Evolutionary conservation across 768 basidiomycete genomes (phyloP), one percentile per base, ranked within the genome.

Genomic region (Heimioporus sp.): DNA sequence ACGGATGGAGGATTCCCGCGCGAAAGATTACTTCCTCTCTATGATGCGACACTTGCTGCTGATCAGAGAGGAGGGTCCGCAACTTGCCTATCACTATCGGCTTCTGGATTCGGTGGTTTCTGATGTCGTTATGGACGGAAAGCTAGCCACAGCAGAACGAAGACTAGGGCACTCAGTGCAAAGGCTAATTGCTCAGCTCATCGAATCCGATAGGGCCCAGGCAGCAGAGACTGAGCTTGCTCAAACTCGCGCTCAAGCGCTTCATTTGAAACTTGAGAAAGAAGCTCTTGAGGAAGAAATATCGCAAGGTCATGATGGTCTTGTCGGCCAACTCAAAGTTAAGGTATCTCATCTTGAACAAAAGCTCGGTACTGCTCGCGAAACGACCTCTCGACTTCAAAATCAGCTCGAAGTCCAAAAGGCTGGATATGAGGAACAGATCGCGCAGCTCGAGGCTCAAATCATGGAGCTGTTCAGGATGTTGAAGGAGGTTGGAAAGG

Each of bases 381-480:
- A 90, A 50, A 92, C 85, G 11, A 88, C 83, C 15, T 76, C 82
- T 28, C 77, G 86, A 44, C 73, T 97, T 10, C 87, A 92, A 62
- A 80, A 80, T 16, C 90, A 92, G 62, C 71, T 97, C 48, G 85
- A 82, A 58, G 78, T 80, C 37, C 90, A 94, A 72, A 90, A 86
- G 66, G 66, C 73, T 15, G 83, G 80, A 13, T 94, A 94, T 63
- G 90, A 95, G 63, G 90, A 92, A 51, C 83, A 83, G 59, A 92
- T 98, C 51, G 77, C 82, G 4, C 90, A 96, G 66, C 83, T 96
- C 13, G 93, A 97, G 64, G 80, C 86, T 12, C 91, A 97, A 74
- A 95, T 96, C 54, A 82, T 90, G 78, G 94, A 97, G 65, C 71
- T 98, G 16, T 98, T 95, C 74, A 80, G 87, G 59, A 96, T 97